Percentiles rank a stretch among this genome's conserved stretches.
phyloP scores from a whole-genome alignment of 306 rosid species.

The Macrotyloma uniflorum region DNA sequence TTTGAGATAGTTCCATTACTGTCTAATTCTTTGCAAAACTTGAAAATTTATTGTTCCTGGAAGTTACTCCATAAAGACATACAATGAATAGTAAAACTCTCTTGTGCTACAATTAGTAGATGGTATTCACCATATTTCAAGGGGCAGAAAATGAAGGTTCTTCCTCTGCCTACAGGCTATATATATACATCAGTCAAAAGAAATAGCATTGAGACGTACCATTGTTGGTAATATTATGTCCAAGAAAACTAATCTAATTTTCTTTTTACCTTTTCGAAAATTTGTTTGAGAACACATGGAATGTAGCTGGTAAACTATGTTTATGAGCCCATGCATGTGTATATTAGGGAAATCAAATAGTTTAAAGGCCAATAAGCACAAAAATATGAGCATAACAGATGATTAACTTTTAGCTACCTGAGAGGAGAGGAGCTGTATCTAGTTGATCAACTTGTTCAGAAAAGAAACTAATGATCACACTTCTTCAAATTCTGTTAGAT shows the following conservation, averaged over 20 bases:
- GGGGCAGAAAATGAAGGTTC: background rate
- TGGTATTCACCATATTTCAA: background rate
- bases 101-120: background rate
- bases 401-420: conserved; percentile 33
- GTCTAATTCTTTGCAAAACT: no score
- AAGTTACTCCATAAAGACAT: background rate
- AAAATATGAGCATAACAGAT: background rate
- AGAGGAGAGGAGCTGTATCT: conserved; percentile 30
- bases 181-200: no score
- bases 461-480: conserved; percentile 2
- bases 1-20: no score
- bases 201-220: background rate
- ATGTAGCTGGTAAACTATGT: background rate
- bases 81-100: background rate
- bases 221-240: no score
- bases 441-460: conserved; percentile 22
- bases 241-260: background rate
- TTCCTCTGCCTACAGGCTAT: background rate
- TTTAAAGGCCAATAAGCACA: background rate
- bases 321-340: background rate
- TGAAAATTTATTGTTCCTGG: background rate
- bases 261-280: background rate
- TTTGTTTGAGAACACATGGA: background rate
- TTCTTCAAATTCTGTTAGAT: conserved; percentile 20
- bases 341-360: background rate